Base-by-base conservation (phyloP, 2,329 filamentous ascomycete genomes). In the Pseudocercospora eumusae region DNA sequence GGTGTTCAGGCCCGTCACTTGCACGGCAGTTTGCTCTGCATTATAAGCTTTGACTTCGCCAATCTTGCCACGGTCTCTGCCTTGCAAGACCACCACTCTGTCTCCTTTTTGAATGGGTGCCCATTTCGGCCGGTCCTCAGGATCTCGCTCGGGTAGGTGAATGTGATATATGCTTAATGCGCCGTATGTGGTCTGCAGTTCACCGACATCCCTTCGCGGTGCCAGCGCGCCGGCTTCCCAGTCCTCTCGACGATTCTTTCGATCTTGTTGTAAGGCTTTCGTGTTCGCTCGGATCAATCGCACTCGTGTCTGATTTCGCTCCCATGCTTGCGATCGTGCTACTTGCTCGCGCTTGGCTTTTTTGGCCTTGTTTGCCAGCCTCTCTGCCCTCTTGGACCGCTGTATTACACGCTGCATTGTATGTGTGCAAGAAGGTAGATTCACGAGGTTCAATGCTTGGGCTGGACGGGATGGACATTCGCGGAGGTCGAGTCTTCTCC, bases 61-160 rank as follows among this genome's bases (percentile, higher is more conserved):
- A 76, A 99, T 95, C 79, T 88, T 91, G 71, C 92, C 92, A 79
- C 88, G 89, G 71, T 95, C 90, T 36, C 83, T 84, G 8, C 93
- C 93, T 64, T 88, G 86, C 58, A 92, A 78, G 62, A 98, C 79
- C 57, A 93, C 90, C 31, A 97, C 92, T 63, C 95, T 85, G 77
- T 98, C 95, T 6, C 88, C 87, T 68, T 76, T 74, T 67, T 74
- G 71, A 27, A 82, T 75, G 15, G 72, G 73, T 27, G 60, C 65
- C 56, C 71, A 71, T 58, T 74, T 67, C 42, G 63, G 63, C 42
- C 65, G 64, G 49, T 63, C 50, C 50, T 68, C 56, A 47, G 67
- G 54, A 57, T 67, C 64, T 59, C 68, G 60, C 67, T 72, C 63
- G 65, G 72, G 68, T 60, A 74, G 64, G 15, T 62, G 49, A 40